These are phyloP conservation scores for Aspergillus proliferans DNA, from an alignment of 2,329 filamentous ascomycete species.

Conservation along the genomic window DNA sequence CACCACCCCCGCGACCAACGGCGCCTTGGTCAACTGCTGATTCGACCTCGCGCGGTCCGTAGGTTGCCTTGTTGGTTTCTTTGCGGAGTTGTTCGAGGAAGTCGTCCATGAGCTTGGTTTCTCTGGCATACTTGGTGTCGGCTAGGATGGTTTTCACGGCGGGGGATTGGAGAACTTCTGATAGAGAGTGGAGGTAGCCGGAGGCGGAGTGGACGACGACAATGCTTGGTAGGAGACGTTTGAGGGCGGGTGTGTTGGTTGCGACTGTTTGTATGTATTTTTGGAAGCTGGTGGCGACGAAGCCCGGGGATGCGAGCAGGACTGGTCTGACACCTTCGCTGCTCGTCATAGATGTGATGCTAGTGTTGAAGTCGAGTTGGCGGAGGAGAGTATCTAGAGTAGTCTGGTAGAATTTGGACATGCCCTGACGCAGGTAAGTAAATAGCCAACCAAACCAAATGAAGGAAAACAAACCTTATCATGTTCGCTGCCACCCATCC, in stretches of 20 bases:
- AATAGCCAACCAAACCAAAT: neutral
- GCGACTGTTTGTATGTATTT: conserved; percentile 61
- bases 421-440: conserved; percentile 43
- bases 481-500: conserved; percentile 42
- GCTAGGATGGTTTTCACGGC: conserved; percentile 71
- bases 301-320: conserved; percentile 82
- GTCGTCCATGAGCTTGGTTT: conserved; percentile 77
- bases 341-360: conserved; percentile 30
- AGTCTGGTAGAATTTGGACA: conserved; percentile 72
- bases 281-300: conserved; percentile 74
- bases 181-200: conserved; percentile 78
- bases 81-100: conserved; percentile 71
- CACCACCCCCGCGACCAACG: conserved; percentile 77
- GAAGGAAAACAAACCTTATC: conserved; percentile 35
- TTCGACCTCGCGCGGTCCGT: conserved; percentile 76
- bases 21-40: conserved; percentile 79
- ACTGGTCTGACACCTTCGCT: conserved; percentile 51
- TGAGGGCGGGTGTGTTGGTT: conserved; percentile 52
- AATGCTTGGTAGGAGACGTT: conserved; percentile 60
- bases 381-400: conserved; percentile 68
- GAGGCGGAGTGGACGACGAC: conserved; percentile 76
- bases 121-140: conserved; percentile 80
- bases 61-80: conserved; percentile 86
- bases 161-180: conserved; percentile 76
- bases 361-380: conserved; percentile 64